Base-by-base conservation (phyloP, 345 rosid species). In the Camelina laxa region DNA sequence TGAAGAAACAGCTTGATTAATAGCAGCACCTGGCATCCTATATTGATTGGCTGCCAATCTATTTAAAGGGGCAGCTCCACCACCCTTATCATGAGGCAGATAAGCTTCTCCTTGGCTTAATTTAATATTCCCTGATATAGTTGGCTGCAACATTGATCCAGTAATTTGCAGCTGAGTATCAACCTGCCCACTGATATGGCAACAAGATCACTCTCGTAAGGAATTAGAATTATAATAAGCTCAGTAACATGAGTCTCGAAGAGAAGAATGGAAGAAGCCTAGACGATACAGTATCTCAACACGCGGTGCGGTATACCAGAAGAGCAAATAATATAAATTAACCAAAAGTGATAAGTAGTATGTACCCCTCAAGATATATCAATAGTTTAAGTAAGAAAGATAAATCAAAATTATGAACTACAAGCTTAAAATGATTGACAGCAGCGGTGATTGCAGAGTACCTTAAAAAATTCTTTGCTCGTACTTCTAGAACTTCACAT, bases 61-160 rank as follows among this genome's bases (percentile, higher is more conserved):
- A 79, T 86, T 89, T 27, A 95, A 77, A 67, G 96, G 80, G 65
- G 88, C 80, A 49, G 89, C 83, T 75, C 90, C 91, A 16, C 91
- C 87, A 74, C 99, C 96, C 80, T 85, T 94, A 79, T 95, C 99
- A 79, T 95, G 99, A 16, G 97, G 97, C 36, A 95, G 83, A 86
- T 95, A 95, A 78, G 99, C 97, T 85, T 95, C 97, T 76, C 99
- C 97, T 12, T 87, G 97, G 85, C 97, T 91, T 84, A 95, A 80
- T 81, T 95, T 90, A 59, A 95, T 87, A 71, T 85, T 89, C 79
- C 99, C 97, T 36, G 99, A 95, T 76, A 95, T 88, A 78, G 84
- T 89, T 82, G 97, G 99, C 77, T 94, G 97, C 80, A 91, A 69
- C 73, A 94, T 91, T 11, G 99, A 94, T 74, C 99, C 99, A 56